A percentile compares a stretch with the other conserved stretches of the same genome.
Conservation (phyloP, 1,284 basidiomycete species). For the Leccinum fallax region DNA sequence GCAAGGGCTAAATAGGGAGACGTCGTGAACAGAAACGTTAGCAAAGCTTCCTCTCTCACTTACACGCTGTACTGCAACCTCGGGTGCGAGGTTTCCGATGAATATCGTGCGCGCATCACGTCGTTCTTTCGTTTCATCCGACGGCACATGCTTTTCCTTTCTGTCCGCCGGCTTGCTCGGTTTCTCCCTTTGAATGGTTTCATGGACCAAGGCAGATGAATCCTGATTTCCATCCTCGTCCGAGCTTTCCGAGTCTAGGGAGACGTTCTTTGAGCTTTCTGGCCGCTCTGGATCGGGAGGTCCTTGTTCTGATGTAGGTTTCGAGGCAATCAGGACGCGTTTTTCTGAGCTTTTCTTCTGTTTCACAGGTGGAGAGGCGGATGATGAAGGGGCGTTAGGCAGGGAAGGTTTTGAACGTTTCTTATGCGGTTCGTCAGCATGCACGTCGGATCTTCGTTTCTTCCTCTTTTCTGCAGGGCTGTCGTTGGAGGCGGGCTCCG, state of each 20-base stretch:
- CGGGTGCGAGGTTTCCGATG: constrained; percentile 87
- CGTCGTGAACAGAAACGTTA: constrained; percentile 5
- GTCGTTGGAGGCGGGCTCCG: constrained; percentile 5
- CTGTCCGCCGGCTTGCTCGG: constrained; percentile 13
- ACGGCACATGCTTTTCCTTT: constrained; percentile 52
- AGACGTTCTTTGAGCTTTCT: constrained; percentile 1
- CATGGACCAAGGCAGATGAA: constrained; percentile 36
- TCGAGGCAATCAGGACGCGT: constrained; percentile 9
- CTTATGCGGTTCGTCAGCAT: constrained; percentile 17
- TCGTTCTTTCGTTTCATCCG: constrained; percentile 68
- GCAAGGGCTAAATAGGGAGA: constrained; percentile 45
- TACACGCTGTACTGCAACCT: constrained; percentile 78
- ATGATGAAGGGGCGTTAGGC: constrained; percentile 7
- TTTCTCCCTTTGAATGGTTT: constrained; percentile 32
- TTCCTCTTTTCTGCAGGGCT: constrained; percentile 14
- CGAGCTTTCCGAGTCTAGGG: constrained; percentile 14
- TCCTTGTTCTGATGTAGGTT: constrained; percentile 30
- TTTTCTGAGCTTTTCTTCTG: constrained; percentile 26
- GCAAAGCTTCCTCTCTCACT: constrained; percentile 15
- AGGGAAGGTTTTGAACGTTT: constrained; percentile 30
- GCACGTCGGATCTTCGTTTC: constrained; percentile 24
- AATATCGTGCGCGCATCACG: constrained; percentile 87
- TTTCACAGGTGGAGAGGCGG: constrained; percentile 15
- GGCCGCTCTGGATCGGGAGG: constrained; percentile 34
- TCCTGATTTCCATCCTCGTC: constrained; percentile 15